Base-by-base conservation (phyloP, 2,329 filamentous ascomycete species). In the Clonostachys solani region DNA sequence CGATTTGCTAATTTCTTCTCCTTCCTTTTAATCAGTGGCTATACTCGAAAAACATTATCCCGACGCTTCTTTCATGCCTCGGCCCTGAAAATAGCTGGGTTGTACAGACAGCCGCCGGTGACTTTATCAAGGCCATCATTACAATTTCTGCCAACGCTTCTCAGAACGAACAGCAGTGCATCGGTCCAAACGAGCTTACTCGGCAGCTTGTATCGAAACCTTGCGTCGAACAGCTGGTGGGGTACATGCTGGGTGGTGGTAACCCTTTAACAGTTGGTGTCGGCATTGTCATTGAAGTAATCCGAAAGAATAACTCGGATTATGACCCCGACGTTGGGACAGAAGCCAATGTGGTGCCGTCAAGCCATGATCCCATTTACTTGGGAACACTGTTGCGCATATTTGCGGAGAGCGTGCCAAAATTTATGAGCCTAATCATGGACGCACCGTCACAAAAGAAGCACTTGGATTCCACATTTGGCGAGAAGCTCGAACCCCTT, bases 291-390 rank as follows among this genome's bases (percentile, higher is more conserved):
- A 99, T 99, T 53, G 94, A 99, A 68, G 94, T 99, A 42, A 99
- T 99, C 63, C 83, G 94, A 50, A 99, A 99, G 72, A 99, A 99
- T 69, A 99, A 99, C 65, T 97, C 94, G 1, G 94, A 99, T 67
- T 99, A 99, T 63, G 94, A 99, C 57, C 86, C 94, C 1, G 94
- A 97, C 56, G 88, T 92, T 56, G 84, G 92, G 51, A 83, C 87
- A 43, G 89, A 91, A 49, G 83, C 88, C 29, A 88, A 88, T 54
- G 81, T 87, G 4, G 75, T 85, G 47, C 92, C 92, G 0, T 92
- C 91, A 2, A 87, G 83, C 54, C 84, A 87, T 45, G 94, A 99
- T 60, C 94, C 94, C 5, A 99, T 99, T 57, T 99, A 97, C 61
- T 80, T 99, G 1, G 94, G 94, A 18, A 94, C 87, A 2, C 76